A percentile compares a stretch with the other conserved stretches of the same genome.
Evolutionary conservation across 2,329 filamentous ascomycete genomes (phyloP).

Genomic region (Ramularia endophylla): DNA sequence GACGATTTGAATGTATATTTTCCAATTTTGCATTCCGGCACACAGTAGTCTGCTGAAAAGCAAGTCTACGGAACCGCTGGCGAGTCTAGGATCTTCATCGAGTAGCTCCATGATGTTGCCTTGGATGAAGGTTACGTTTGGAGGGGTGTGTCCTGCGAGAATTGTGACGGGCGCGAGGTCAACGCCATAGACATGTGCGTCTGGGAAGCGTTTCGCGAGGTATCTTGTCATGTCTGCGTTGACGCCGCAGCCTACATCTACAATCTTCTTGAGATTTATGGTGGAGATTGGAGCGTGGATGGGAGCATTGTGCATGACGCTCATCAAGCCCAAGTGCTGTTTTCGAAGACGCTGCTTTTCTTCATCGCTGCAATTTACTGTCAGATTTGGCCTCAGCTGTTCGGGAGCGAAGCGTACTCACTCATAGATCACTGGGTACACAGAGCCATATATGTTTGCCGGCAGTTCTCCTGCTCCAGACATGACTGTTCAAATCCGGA

Average conservation of each 20-base stretch:
- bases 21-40: constrained; percentile 9
- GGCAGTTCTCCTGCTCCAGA: too few species aligned
- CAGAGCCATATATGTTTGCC: too few species aligned
- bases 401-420: too few species aligned
- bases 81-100: constrained; percentile 1
- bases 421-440: too few species aligned
- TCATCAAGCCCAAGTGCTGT: constrained; percentile 9
- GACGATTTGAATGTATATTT: constrained; percentile 2
- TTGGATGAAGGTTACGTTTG: constrained; percentile 9
- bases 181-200: neutral
- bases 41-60: constrained; percentile 9
- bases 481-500: too few species aligned
- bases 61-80: constrained; percentile 4
- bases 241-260: constrained; percentile 1
- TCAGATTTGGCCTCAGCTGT: too few species aligned
- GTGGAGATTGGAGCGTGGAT: constrained; percentile 4
- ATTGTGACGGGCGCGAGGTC: constrained; percentile 14
- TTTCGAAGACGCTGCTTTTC: constrained; percentile 6
- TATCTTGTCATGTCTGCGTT: neutral
- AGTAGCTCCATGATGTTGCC: constrained; percentile 8
- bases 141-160: neutral
- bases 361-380: constrained; percentile 6
- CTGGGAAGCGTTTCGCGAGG: neutral
- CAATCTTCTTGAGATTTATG: neutral
- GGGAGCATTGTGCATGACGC: constrained; percentile 8